A percentile compares a stretch with the other conserved stretches of the same genome.
Evolutionary conservation across 1,139 yeast species (phyloP).

Genomic region (Hemisphaericaspora lyxosophila): DNA sequence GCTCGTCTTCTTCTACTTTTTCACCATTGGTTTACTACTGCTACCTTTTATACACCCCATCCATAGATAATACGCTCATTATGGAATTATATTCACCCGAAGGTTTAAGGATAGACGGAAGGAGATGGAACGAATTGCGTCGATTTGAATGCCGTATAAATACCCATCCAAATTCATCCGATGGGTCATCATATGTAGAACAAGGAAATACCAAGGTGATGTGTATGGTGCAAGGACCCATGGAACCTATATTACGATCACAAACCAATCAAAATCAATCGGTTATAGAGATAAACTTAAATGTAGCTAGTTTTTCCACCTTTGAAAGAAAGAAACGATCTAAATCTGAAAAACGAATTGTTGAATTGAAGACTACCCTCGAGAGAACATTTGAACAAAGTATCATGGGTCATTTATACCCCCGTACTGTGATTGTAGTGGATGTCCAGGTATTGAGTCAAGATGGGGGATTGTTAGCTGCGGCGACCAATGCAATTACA

Average conservation of each 20-base stretch:
- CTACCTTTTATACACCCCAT: too few species aligned
- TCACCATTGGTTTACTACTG: too few species aligned
- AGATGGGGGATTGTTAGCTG: constrained; percentile 85
- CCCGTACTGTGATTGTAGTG: constrained; percentile 76
- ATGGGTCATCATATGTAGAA: constrained; percentile 90
- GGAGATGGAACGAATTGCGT: constrained; percentile 92
- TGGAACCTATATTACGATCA: constrained; percentile 64
- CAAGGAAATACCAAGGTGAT: constrained; percentile 91
- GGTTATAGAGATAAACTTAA: constrained; percentile 61
- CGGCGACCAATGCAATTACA: constrained; percentile 84
- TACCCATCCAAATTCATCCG: constrained; percentile 85
- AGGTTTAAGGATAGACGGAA: constrained; percentile 88
- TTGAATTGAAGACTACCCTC: constrained; percentile 73
- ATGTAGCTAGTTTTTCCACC: constrained; percentile 80
- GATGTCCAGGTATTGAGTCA: constrained; percentile 77
- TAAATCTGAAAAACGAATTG: constrained; percentile 66
- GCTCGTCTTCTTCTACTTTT: too few species aligned
- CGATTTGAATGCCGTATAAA: constrained; percentile 76
- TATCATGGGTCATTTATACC: constrained; percentile 70
- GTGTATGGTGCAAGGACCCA: constrained; percentile 86
- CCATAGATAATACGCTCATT: too few species aligned
- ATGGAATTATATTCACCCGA: constrained; percentile 90
- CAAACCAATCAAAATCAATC: constrained; percentile 51
- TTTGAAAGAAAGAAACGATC: constrained; percentile 68
- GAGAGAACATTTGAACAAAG: constrained; percentile 82